Conservation (phyloP, 257 asterid genomes). For the Solanum peruvianum region DNA sequence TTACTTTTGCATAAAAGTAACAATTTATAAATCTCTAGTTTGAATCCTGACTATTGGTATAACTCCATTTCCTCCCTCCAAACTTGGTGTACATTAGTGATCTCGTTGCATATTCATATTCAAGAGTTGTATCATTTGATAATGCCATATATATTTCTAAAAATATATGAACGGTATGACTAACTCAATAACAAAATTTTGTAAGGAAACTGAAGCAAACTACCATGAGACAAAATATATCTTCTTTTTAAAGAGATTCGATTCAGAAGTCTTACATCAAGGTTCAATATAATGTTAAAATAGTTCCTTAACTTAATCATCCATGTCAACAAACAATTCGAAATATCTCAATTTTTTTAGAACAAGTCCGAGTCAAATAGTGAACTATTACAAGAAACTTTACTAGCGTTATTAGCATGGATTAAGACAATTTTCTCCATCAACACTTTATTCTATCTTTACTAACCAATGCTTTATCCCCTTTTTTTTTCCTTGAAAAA, state of each 20-base stretch:
- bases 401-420: neutral
- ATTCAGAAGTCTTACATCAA: neutral
- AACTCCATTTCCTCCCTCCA: neutral
- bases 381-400: neutral
- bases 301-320: accelerated
- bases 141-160: neutral
- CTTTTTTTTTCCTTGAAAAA: neutral
- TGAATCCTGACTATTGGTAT: neutral
- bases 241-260: neutral
- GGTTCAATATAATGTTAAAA: neutral
- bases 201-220: neutral
- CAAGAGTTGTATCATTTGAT: neutral
- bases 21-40: neutral
- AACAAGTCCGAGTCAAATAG: neutral
- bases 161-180: neutral
- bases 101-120: neutral
- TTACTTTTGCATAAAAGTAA: neutral
- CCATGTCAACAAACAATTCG: neutral
- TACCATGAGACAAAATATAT: accelerated
- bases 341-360: neutral
- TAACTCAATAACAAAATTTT: neutral
- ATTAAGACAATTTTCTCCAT: neutral
- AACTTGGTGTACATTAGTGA: neutral
- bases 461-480: neutral
- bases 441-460: neutral